Evolutionary conservation across 805 yeast species (phyloP), one percentile per base, ranked within the genome.

Genomic region (Ogataea haglerorum): DNA sequence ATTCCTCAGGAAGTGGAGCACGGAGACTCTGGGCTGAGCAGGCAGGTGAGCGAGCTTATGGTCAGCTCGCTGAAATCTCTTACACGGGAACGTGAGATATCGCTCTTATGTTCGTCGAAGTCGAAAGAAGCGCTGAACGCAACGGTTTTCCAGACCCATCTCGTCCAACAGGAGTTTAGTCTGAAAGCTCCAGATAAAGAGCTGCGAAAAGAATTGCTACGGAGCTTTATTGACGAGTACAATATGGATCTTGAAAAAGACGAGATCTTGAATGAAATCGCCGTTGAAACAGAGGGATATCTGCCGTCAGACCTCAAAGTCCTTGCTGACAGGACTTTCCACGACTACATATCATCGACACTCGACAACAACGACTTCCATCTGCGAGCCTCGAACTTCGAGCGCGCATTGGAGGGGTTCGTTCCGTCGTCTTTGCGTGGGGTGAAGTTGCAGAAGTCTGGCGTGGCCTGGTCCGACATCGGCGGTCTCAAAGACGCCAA

Each of bases 401-500:
- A 70, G 13, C 65, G 60, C 7, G 86, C 95, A 0, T 55, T 85
- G n/a, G 60, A 71, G 10, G 85, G 79, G 1, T 91, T 75, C 51
- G 76, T 80, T 1, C 96, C 98, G 0, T 78, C 95, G 0, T 80
- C 87, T 34, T 65, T 91, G 39, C 73, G 96, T 38, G 95, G 95
- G 0, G 95, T 88, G 6, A 87, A 88, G 57, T 67, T 90, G 9
- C 88, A 88, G 50, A 88, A 85, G 53, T 80, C 91, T 0, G 63
- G 78, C 1, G 76, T 80, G 0, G 73, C 75, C 33, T 91, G 99
- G 99, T 53, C 70, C 2, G 95, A 89, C 51, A 87, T 91, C 49
- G 99, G 98, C 6, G 99, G 97, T 0, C 67, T 91, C 40, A 65
- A 65, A 14, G 83, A 79, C 12, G 93, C 95, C 1, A 91, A 91